Percentiles rank a stretch among this genome's conserved stretches.
phyloP scores from a whole-genome alignment of 805 yeast species.

The Candida piceae region DNA sequence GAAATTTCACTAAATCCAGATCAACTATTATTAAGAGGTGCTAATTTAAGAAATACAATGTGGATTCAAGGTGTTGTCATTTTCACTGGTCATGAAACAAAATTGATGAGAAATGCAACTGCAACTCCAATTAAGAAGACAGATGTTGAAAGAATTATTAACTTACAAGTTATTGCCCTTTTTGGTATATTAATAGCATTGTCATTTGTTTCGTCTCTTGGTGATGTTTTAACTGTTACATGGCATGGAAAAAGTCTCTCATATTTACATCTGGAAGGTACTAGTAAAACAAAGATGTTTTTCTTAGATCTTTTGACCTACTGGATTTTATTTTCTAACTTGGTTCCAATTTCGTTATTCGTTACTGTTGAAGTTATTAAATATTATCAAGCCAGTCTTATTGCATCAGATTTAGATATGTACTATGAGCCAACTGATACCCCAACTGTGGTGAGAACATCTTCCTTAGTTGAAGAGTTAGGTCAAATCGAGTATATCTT shows the following conservation, averaged over 20 bases:
- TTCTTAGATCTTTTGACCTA: conserved; percentile 86
- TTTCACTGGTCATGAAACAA: conserved; percentile 98
- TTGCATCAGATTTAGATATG: conserved; percentile 91
- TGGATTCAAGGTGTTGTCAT: conserved; percentile 94
- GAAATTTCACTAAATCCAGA: conserved; percentile 80
- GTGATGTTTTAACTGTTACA: conserved; percentile 72
- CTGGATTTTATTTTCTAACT: conserved; percentile 93
- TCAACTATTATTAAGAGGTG: conserved; percentile 90
- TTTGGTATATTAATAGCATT: conserved; percentile 74
- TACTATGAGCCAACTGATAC: conserved; percentile 85
- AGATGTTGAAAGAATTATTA: conserved; percentile 93
- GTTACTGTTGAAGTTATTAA: conserved; percentile 96
- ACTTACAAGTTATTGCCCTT: conserved; percentile 83
- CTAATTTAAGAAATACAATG: conserved; percentile 87
- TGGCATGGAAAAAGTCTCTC: conserved; percentile 47
- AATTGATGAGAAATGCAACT: conserved; percentile 96
- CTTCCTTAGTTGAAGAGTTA: conserved; percentile 91
- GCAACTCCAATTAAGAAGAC: conserved; percentile 98
- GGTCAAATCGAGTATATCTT: conserved; percentile 96
- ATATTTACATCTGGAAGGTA: conserved; percentile 65
- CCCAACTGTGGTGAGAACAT: conserved; percentile 92
- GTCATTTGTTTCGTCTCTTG: conserved; percentile 77
- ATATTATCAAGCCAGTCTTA: conserved; percentile 91
- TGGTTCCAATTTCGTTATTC: conserved; percentile 95
- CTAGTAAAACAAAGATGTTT: conserved; percentile 63